A percentile compares a stretch with the other conserved stretches of the same genome.
phyloP scores from a whole-genome alignment of 768 basidiomycete species.

The Lentinula sp. region DNA sequence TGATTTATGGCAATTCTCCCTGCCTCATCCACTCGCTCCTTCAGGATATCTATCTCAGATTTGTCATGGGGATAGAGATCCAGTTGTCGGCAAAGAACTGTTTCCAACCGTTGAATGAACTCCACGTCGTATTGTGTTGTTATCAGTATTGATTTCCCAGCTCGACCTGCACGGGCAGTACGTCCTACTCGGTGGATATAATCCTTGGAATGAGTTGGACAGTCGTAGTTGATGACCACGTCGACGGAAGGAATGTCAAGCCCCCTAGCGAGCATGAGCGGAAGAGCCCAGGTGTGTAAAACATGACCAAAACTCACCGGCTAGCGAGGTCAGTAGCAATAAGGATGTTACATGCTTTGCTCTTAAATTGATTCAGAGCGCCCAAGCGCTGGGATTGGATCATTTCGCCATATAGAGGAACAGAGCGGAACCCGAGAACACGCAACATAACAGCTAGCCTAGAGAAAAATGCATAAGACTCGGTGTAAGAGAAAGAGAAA shows the following conservation, averaged over 20 bases:
- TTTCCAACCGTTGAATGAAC: slow-evolving; percentile 89
- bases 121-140: slow-evolving; percentile 99
- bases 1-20: slow-evolving; percentile 21
- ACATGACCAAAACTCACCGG: slow-evolving; percentile 28
- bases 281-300: not conserved
- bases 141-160: slow-evolving; percentile 92
- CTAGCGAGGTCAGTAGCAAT: slow-evolving; percentile 75
- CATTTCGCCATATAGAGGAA: slow-evolving; percentile 72
- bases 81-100: slow-evolving; percentile 88
- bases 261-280: slow-evolving; percentile 45
- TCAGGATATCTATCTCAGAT: slow-evolving; percentile 81
- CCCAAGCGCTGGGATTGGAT: slow-evolving; percentile 67
- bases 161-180: slow-evolving; percentile 93
- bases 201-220: slow-evolving; percentile 97
- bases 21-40: slow-evolving; percentile 91
- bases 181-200: slow-evolving; percentile 98
- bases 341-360: slow-evolving; percentile 57
- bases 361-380: slow-evolving; percentile 72
- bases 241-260: slow-evolving; percentile 96
- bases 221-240: slow-evolving; percentile 95
- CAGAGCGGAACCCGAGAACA: slow-evolving; percentile 64
- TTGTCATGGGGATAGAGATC: slow-evolving; percentile 80
- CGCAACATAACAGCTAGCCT: slow-evolving; percentile 65
- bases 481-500: not conserved
- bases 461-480: not conserved